phyloP scores from a whole-genome alignment of 1,284 basidiomycete species.

The Wallemia ichthyophaga region DNA sequence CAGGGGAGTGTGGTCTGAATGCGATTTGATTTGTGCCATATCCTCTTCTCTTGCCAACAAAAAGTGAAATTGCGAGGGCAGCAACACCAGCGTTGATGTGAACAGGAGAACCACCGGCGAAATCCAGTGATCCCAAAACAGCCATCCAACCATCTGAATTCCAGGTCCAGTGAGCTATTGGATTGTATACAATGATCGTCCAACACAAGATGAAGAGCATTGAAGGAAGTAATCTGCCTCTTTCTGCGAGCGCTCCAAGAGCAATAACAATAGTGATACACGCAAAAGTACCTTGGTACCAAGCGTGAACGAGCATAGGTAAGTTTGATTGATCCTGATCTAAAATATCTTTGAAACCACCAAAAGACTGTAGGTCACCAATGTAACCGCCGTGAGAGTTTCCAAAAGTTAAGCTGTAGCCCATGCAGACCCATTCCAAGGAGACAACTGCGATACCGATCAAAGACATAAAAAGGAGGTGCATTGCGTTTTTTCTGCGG shows the following conservation, averaged over 20 bases:
- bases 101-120: constrained; percentile 85
- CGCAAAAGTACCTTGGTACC: constrained; percentile 17
- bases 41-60: constrained; percentile 59
- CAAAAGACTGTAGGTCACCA: constrained; percentile 28
- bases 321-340: constrained; percentile 12
- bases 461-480: constrained; percentile 65
- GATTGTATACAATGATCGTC: constrained; percentile 28
- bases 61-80: constrained; percentile 66
- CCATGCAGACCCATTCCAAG: constrained; percentile 21
- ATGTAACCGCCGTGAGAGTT: constrained; percentile 18
- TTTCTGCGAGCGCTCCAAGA: constrained; percentile 73
- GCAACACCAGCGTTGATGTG: constrained; percentile 78
- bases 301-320: neutral
- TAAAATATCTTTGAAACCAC: constrained; percentile 52
- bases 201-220: constrained; percentile 72
- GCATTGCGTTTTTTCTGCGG: constrained; percentile 65
- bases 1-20: constrained; percentile 18
- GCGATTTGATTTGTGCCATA: constrained; percentile 54
- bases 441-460: constrained; percentile 41
- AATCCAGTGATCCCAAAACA: constrained; percentile 51
- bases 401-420: constrained; percentile 21
- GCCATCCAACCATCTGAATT: constrained; percentile 61
- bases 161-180: constrained; percentile 61
- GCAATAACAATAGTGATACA: constrained; percentile 33
- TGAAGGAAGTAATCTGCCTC: constrained; percentile 54